A percentile compares a stretch with the other conserved stretches of the same genome.
Evolutionary conservation across 495 filamentous ascomycete genomes (phyloP).

Genomic region (Hyaloscypha finlandica): DNA sequence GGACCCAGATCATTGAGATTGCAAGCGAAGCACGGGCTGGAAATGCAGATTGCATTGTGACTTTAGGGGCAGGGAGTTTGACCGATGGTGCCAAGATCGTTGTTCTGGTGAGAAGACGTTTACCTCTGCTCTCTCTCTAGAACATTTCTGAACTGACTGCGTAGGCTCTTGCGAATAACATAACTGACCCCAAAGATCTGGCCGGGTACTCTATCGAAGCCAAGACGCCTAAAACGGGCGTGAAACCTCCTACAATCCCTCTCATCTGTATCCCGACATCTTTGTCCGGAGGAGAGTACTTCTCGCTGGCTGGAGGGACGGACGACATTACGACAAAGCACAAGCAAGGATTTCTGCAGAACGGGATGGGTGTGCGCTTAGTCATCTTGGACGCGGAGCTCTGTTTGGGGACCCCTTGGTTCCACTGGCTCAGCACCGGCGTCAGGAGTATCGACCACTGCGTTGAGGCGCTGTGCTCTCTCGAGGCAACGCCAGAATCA

Average conservation of each 20-base stretch:
- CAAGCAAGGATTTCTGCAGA: constrained; percentile 52
- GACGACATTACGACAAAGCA: constrained; percentile 46
- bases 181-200: constrained; percentile 1
- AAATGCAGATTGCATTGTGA: constrained; percentile 55
- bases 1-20: constrained; percentile 58
- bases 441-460: constrained; percentile 63
- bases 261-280: constrained; percentile 60
- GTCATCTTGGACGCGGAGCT: constrained; percentile 59
- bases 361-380: constrained; percentile 47
- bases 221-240: neutral
- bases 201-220: constrained; percentile 9
- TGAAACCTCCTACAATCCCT: constrained; percentile 47
- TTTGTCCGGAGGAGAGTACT: constrained; percentile 62
- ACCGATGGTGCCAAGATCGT: constrained; percentile 62
- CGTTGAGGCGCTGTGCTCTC: constrained; percentile 56
- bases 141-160: neutral
- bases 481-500: constrained; percentile 40
- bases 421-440: constrained; percentile 59
- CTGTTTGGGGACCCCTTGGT: constrained; percentile 51
- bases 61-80: constrained; percentile 59
- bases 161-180: constrained; percentile 4
- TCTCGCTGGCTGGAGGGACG: constrained; percentile 56
- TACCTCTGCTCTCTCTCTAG: too few species aligned
- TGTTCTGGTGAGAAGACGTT: constrained; percentile 43
- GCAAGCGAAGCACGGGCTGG: constrained; percentile 43